Base-by-base conservation (phyloP, 2,329 filamentous ascomycete species). In the Cephalotrichum gorgonifer region DNA sequence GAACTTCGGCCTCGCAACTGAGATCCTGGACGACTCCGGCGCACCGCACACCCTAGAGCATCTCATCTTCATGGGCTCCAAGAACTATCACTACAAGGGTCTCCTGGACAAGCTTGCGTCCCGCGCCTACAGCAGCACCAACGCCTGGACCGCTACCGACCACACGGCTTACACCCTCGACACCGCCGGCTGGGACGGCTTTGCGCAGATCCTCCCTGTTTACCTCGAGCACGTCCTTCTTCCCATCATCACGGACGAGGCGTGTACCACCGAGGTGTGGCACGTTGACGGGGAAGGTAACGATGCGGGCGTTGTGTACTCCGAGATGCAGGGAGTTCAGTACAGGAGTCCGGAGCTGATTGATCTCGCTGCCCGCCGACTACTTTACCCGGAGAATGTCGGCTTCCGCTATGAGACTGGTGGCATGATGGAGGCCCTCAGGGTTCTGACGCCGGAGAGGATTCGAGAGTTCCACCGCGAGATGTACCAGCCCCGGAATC, bases 321-420 rank as follows among this genome's bases (percentile, higher is more conserved):
- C 91, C 0, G 93, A 98, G 67, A 98, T 98, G 93, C 93, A 98
- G 67, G 93, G 84, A 23, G 82, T 95, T 2, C 86, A 97, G 62
- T 95, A 95, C 61, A 83, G 81, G 47, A 83, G 86, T 55, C 73
- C 76, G 7, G 88, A 95, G 63, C 79, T 97, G 51, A 95, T 97
- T 78, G 88, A 95, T 54, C 73, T 96, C 50, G 78, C 80, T 54
- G 84, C 88, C 47, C 83, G 87, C 38, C 81, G 87, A 2, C 71
- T 93, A 42, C 72, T 95, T 31, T 98, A 97, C 58, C 90, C 90
- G 0, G 81, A 93, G 63, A 85, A 87, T 43, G 81, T 94, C 49
- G 93, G 93, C 3, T 98, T 96, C 62, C 83, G 91, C 51, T 97
- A 96, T 57, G 93, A 98, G 67, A 98, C 93, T n/a, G 93, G 93